A percentile compares a stretch with the other conserved stretches of the same genome.
phyloP scores from a whole-genome alignment of 2,329 filamentous ascomycete genomes.

The Ploettnerulaceae sp. region DNA sequence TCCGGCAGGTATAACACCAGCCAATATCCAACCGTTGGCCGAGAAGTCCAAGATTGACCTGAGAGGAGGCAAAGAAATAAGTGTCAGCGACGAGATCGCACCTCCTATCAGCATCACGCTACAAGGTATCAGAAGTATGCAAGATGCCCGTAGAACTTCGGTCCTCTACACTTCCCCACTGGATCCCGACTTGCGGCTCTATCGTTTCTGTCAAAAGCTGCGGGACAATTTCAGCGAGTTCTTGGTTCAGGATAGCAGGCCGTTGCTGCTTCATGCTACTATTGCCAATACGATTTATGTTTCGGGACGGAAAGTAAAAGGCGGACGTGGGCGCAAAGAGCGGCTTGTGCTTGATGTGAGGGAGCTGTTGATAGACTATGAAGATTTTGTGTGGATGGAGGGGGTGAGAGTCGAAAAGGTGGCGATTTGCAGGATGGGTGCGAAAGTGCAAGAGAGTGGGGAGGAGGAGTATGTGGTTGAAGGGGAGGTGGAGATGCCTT shows the following conservation, averaged over 20 bases:
- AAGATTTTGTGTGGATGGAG: constrained; percentile 66
- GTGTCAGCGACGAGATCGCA: constrained; percentile 7
- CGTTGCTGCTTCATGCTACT: constrained; percentile 76
- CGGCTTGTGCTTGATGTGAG: constrained; percentile 47
- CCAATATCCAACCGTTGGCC: constrained; percentile 27
- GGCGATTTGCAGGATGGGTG: constrained; percentile 84
- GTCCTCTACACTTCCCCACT: constrained; percentile 61
- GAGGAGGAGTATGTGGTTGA: constrained; percentile 31
- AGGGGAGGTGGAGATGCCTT: constrained; percentile 24
- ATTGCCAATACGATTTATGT: constrained; percentile 82
- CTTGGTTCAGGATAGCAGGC: constrained; percentile 53
- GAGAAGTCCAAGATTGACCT: neutral
- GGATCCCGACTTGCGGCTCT: constrained; percentile 48
- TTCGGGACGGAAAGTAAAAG: constrained; percentile 27
- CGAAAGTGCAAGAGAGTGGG: constrained; percentile 45
- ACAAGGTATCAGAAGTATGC: constrained; percentile 57
- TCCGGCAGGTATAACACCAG: constrained; percentile 39
- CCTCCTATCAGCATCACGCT: constrained; percentile 40
- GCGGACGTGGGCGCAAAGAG: constrained; percentile 35
- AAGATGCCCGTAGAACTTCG: constrained; percentile 47
- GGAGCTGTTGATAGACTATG: constrained; percentile 53
- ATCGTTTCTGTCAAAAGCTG: constrained; percentile 53
- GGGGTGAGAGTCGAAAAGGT: constrained; percentile 63
- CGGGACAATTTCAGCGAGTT: constrained; percentile 52
- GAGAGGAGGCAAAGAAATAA: neutral